Evolutionary conservation across 2,329 filamentous ascomycete species (phyloP).

Genomic region (Coniochaeta sp.): DNA sequence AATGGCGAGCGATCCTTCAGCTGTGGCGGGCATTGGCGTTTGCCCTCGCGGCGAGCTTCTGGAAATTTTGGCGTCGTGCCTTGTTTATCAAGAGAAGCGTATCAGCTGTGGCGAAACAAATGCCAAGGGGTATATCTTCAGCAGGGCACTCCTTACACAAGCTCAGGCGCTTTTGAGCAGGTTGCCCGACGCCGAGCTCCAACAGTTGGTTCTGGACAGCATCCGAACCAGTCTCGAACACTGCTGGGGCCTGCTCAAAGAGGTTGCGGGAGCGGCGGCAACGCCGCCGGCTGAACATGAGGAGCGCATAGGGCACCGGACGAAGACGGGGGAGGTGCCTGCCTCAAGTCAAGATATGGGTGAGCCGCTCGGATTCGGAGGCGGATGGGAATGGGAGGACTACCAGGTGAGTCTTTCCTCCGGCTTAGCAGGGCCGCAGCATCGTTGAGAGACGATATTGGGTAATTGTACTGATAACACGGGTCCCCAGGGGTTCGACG

Average conservation of each 20-base stretch:
- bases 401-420: constrained; percentile 22
- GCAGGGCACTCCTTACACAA: constrained; percentile 27
- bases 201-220: constrained; percentile 21
- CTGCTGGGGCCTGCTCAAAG: constrained; percentile 25
- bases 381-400: constrained; percentile 20
- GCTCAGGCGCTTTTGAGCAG: constrained; percentile 23
- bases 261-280: constrained; percentile 19
- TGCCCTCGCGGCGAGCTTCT: constrained; percentile 23
- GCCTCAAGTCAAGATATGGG: constrained; percentile 6
- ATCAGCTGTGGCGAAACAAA: constrained; percentile 37
- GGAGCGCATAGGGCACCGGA: constrained; percentile 1
- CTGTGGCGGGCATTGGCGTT: constrained; percentile 17
- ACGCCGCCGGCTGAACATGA: neutral
- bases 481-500: neutral
- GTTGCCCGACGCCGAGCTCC: constrained; percentile 18
- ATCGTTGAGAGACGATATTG: too few relatives aligned
- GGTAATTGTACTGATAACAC: too few relatives aligned
- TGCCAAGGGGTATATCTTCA: constrained; percentile 29
- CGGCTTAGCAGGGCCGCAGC: too few relatives aligned
- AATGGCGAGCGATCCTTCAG: constrained; percentile 11
- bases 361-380: constrained; percentile 5
- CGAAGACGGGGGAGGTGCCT: constrained; percentile 9
- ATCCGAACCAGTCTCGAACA: constrained; percentile 17
- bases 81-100: constrained; percentile 24
- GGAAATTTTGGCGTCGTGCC: constrained; percentile 19